These are phyloP conservation scores for Trypanosoma grayi DNA, from an alignment of 208 protist species.

Conservation along the genomic window DNA sequence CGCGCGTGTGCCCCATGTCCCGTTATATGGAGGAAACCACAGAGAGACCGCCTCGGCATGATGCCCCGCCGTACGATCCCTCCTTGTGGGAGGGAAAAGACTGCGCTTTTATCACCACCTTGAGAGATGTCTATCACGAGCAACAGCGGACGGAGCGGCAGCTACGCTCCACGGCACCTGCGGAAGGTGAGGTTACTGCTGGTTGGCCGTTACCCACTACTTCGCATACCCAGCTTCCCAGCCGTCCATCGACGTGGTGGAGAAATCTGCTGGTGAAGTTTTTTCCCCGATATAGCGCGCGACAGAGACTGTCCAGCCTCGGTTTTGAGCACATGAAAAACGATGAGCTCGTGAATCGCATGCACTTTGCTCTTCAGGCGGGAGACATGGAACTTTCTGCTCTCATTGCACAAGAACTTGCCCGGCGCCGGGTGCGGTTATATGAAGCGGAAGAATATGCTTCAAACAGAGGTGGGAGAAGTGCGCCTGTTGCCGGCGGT, in stretches of 20 bases:
- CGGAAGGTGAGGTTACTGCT: not conserved
- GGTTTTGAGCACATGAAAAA: constrained; percentile 30
- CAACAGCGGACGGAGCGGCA: constrained; percentile 29
- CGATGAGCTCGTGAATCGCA: constrained; percentile 59
- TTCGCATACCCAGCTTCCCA: constrained; percentile 8
- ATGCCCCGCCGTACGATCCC: constrained; percentile 64
- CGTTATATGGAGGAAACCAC: not conserved
- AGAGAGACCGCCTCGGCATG: constrained; percentile 43
- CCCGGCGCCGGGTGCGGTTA: constrained; percentile 37
- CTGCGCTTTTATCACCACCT: constrained; percentile 50
- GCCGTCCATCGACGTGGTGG: constrained; percentile 13
- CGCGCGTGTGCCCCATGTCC: not conserved
- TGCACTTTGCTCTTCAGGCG: constrained; percentile 68
- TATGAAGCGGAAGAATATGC: constrained; percentile 7
- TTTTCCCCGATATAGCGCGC: constrained; percentile 36
- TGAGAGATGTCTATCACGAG: constrained; percentile 23
- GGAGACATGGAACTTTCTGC: constrained; percentile 57
- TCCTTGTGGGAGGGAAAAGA: constrained; percentile 52
- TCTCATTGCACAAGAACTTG: constrained; percentile 67
- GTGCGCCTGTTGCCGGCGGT: not conserved
- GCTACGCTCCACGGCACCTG: not conserved
- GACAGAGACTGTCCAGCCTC: constrained; percentile 19
- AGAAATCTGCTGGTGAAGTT: constrained; percentile 27
- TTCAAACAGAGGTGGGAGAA: not conserved
- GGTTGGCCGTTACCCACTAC: not conserved